Conservation (phyloP, 768 basidiomycete genomes). For the Mycena metata region DNA sequence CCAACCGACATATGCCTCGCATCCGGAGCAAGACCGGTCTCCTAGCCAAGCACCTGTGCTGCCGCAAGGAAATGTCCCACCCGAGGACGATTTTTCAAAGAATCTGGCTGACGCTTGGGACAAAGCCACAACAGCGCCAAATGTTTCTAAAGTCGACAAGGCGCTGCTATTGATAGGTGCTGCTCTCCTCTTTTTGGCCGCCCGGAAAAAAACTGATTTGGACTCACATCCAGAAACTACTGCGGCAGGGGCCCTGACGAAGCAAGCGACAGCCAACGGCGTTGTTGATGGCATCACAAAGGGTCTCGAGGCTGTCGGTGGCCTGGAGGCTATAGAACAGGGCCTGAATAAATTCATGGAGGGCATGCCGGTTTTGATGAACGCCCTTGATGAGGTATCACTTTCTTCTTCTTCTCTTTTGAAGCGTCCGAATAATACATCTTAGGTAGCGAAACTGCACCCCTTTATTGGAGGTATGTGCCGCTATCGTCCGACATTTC, state of each 20-base stretch:
- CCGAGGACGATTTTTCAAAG: slow-evolving; percentile 30
- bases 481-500: background rate
- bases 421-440: no score
- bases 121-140: slow-evolving; percentile 27
- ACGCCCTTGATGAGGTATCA: slow-evolving; percentile 39
- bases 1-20: background rate
- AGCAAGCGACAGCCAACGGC: slow-evolving; percentile 11
- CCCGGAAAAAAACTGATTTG: background rate
- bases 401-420: no score
- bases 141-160: slow-evolving; percentile 27
- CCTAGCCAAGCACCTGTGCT: slow-evolving; percentile 1
- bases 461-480: slow-evolving; percentile 30
- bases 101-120: slow-evolving; percentile 30
- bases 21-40: background rate
- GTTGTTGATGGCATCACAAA: slow-evolving; percentile 22
- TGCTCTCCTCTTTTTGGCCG: background rate
- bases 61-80: slow-evolving; percentile 1
- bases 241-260: background rate
- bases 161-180: slow-evolving; percentile 27
- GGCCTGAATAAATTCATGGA: slow-evolving; percentile 34
- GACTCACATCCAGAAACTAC: slow-evolving; percentile 16
- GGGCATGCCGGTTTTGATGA: slow-evolving; percentile 39
- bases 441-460: background rate
- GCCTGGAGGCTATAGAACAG: slow-evolving; percentile 33
- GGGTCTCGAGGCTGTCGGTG: slow-evolving; percentile 31